Evolutionary conservation across 306 rosid genomes (phyloP), one percentile per base, ranked within the genome.

Genomic region (Urtica urens): DNA sequence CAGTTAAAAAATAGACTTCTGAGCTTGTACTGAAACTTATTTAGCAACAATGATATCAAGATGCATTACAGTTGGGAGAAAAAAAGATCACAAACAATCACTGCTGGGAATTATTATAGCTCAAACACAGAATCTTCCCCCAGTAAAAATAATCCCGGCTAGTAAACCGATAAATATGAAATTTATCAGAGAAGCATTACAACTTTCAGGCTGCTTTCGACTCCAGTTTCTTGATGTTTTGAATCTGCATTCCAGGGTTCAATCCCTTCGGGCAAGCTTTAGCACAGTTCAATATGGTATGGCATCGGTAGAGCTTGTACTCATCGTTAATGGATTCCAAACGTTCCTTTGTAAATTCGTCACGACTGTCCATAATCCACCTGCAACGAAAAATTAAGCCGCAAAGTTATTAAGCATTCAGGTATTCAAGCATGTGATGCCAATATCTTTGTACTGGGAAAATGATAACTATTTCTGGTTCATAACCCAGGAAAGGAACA

Each of bases 301-400:
- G 99, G 61, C 99, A 92, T n/a, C 99, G 94, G 49, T 92, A 92
- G 49, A 92, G 96, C 85, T 92, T 92, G 81, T 72, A 92, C 72
- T 92, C 99, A 31, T 92, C 99, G 51, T 92, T 73, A 53, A 92
- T 63, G 23, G 94, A 86, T 4, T 82, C 99, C 68, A 92, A 60
- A 52, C 99, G 82, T 78, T 92, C 99, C 68, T 77, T 29, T 5
- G 94, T 85, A 63, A 68, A 92, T 64, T 92, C 94, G 50, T 92
- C 99, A 48, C 99, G 99, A 26, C 96, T 92, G 67, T 92, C 99
- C 10, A 86, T 82, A 57, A 92, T 85, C 99, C 99, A 92, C 72
- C 99, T 92, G 69, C 76, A 62, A 25, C 39, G 28, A 69, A 51
- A 58, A n/a, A n/a, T n/a, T n/a, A n/a, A 66, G 50, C 62, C 48